Conservation (phyloP, 2,329 filamentous ascomycete species). For the Penicillium sp. region DNA sequence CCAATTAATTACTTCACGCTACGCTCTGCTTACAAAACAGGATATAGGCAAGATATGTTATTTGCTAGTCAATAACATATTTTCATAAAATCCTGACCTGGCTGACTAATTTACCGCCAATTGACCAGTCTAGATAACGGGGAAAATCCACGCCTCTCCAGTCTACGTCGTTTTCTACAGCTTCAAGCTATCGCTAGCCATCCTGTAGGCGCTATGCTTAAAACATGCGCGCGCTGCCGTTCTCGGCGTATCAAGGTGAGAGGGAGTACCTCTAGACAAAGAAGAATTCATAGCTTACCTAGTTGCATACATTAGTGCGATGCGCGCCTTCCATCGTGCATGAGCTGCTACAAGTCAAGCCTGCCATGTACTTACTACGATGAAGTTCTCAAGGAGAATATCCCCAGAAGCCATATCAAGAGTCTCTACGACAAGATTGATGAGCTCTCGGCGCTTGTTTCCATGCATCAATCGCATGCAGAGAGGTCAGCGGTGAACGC, state of each 20-base stretch:
- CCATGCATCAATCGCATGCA: neutral
- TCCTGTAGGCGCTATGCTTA: neutral
- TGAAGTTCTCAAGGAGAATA: neutral
- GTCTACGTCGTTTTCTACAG: neutral
- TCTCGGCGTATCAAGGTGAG: slow-evolving; percentile 4
- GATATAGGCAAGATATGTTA: too few species aligned
- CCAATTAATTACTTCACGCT: neutral
- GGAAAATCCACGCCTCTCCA: neutral
- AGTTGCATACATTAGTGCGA: slow-evolving; percentile 2
- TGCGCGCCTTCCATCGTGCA: slow-evolving; percentile 1
- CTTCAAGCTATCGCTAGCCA: neutral
- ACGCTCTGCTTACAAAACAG: neutral
- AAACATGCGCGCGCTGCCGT: slow-evolving; percentile 1
- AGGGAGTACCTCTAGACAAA: neutral
- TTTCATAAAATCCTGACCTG: too few species aligned
- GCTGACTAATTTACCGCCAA: neutral
- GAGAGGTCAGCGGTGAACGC: neutral
- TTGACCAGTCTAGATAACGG: neutral
- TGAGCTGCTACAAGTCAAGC: slow-evolving; percentile 6
- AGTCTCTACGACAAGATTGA: neutral
- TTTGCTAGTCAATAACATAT: too few species aligned
- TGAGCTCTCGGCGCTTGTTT: neutral
- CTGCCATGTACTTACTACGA: neutral
- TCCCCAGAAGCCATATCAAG: neutral
- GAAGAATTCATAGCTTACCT: neutral